These are phyloP conservation scores for Vigna hirtella DNA, from an alignment of 306 rosid genomes.

Conservation along the genomic window DNA sequence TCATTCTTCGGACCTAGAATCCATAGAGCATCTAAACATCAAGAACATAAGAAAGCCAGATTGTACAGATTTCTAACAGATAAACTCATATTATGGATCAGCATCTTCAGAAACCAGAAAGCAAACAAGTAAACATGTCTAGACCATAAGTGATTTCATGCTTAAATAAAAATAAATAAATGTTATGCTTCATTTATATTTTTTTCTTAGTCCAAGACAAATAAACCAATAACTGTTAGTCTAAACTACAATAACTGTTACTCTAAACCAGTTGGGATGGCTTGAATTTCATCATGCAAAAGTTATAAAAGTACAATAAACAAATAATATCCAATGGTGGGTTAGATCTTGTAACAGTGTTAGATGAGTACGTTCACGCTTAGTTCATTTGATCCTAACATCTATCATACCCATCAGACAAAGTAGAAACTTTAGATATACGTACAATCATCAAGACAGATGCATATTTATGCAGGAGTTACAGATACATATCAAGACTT, in stretches of 20 bases:
- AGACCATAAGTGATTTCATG: conserved; percentile 25
- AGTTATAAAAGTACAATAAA: conserved; percentile 20
- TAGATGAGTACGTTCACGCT: conserved; percentile 11
- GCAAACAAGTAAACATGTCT: conserved; percentile 36
- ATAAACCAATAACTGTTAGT: conserved; percentile 24
- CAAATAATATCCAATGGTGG: conserved; percentile 20
- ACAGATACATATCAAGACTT: conserved; percentile 30
- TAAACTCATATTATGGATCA: conserved; percentile 18
- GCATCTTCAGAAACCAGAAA: conserved; percentile 31
- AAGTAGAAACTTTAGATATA: conserved; percentile 29
- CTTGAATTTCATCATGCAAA: conserved; percentile 2
- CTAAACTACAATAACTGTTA: conserved; percentile 32
- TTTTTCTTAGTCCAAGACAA: conserved; percentile 19
- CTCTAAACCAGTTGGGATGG: conserved; percentile 1
- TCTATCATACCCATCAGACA: neutral
- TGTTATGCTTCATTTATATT: conserved; percentile 1
- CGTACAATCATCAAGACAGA: neutral
- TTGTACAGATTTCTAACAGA: conserved; percentile 31
- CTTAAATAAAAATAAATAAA: neutral
- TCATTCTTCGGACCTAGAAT: conserved; percentile 95
- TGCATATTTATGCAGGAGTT: neutral
- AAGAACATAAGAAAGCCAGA: conserved; percentile 45
- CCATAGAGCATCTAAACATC: conserved; percentile 43
- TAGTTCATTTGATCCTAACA: conserved; percentile 30
- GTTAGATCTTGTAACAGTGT: conserved; percentile 32